Conservation (phyloP, 495 filamentous ascomycete species). For the Amphirosellinia nigrospora region DNA sequence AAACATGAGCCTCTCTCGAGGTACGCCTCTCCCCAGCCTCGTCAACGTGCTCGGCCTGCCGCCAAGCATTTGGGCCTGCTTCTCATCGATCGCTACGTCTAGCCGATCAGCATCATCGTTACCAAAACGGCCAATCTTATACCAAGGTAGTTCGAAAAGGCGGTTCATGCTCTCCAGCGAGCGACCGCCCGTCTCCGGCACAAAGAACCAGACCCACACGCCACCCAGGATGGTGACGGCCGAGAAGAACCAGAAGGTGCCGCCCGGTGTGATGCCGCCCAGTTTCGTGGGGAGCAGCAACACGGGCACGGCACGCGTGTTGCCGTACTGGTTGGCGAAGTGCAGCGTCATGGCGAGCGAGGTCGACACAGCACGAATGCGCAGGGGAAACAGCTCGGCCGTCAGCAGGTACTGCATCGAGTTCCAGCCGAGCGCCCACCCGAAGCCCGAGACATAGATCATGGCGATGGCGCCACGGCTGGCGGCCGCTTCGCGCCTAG, state of each 20-base stretch:
- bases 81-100: conserved; percentile 46
- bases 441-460: conserved; percentile 69
- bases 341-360: conserved; percentile 64
- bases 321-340: conserved; percentile 77
- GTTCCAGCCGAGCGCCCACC: conserved; percentile 80
- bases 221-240: conserved; percentile 65
- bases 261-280: conserved; percentile 57
- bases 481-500: conserved; percentile 40
- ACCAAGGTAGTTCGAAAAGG: conserved; percentile 71
- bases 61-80: conserved; percentile 24
- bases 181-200: conserved; percentile 72
- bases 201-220: conserved; percentile 64
- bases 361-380: conserved; percentile 57
- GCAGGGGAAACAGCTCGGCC: conserved; percentile 74
- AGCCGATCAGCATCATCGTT: conserved; percentile 60
- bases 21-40: conserved; percentile 24
- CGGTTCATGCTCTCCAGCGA: conserved; percentile 69
- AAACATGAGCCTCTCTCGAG: conserved; percentile 10
- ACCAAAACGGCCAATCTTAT: conserved; percentile 66
- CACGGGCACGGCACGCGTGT: conserved; percentile 62
- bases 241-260: conserved; percentile 71
- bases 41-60: conserved; percentile 30
- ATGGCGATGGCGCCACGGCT: conserved; percentile 66
- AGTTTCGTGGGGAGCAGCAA: conserved; percentile 56
- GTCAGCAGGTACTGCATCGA: conserved; percentile 78